phyloP scores from a whole-genome alignment of 805 yeast genomes.

The Kockiozyma suomiensis region DNA sequence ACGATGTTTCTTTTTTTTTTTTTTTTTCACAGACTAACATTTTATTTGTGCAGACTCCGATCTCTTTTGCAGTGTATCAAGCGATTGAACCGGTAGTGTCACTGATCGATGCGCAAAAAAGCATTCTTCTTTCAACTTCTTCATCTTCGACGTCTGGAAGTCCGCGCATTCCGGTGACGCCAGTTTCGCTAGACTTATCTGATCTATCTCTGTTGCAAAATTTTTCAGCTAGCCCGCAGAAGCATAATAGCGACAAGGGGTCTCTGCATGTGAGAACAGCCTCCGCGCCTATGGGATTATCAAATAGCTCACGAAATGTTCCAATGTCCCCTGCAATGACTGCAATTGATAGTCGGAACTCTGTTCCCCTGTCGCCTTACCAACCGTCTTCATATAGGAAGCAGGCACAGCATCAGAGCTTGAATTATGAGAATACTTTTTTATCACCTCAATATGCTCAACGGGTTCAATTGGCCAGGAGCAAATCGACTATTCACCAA shows the following conservation, averaged over 20 bases:
- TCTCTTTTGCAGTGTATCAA: constrained; percentile 18
- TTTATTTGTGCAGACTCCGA: constrained; percentile 8
- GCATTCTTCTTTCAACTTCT: background rate
- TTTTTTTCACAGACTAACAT: background rate
- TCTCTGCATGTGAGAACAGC: constrained; percentile 1
- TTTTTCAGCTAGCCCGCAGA: constrained; percentile 1
- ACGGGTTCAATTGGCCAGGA: background rate
- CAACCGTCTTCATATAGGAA: background rate
- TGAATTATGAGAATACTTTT: background rate
- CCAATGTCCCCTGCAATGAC: constrained; percentile 6
- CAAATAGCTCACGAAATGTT: background rate
- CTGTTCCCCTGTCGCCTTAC: background rate
- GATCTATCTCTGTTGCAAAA: constrained; percentile 13
- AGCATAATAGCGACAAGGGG: background rate
- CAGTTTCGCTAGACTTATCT: background rate
- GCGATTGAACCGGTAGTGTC: constrained; percentile 16
- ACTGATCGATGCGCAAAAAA: constrained; percentile 7
- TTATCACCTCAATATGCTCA: background rate
- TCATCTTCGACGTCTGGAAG: background rate
- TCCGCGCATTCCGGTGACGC: constrained; percentile 2
- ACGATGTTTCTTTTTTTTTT: background rate
- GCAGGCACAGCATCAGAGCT: background rate
- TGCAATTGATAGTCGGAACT: background rate
- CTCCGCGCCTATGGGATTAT: background rate
- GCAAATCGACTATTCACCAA: background rate